Evolutionary conservation across 2,329 filamentous ascomycete species (phyloP), one percentile per base, ranked within the genome.

Genomic region (Rhynchosporium secalis): DNA sequence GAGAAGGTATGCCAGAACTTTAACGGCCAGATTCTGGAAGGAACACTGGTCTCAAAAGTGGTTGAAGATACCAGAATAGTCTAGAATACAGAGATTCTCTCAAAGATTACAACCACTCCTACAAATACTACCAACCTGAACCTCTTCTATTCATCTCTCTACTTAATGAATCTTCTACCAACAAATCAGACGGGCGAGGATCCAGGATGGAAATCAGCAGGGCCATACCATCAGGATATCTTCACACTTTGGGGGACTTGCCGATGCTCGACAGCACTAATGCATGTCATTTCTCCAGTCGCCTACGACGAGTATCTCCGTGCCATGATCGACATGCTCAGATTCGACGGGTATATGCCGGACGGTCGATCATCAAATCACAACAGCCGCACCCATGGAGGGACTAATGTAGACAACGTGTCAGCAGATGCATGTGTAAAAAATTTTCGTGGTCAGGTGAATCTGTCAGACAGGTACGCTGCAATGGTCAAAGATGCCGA

Each of bases 371-470:
- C 86, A 0, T 87, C 83, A 1, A 86, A 89, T 73, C 88, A 78
- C 76, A 91, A 89, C 66, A 88, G 88, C 6, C 83, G 83, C 9
- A 83, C 84, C 0, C 88, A 91, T 71, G 88, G 86, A 7, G 88
- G 88, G 5, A 87, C 83, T 15, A 90, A 90, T 69, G 82, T 83
- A 3, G 88, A 91, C 72, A 90, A 88, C 60, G 82, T 91, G 2
- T 81, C 91, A 28, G 88, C 88, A 2, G 88, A 91, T 70, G 88
- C 88, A 0, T 91, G 84, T 65, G 80, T 89, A 31, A 91, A 91
- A 73, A n/a, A n/a, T n/a, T n/a, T n/a, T n/a, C n/a, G 86, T 86
- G 0, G 80, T 90, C 2, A 76, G 3, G 77, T 89, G 3, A 51
- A n/a, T n/a, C n/a, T n/a, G n/a, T n/a, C n/a, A n/a, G n/a, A n/a